Percentiles rank a stretch among this genome's conserved stretches.
Conservation (phyloP, 2,329 filamentous ascomycete genomes). For the Leptographium radiaticola region DNA sequence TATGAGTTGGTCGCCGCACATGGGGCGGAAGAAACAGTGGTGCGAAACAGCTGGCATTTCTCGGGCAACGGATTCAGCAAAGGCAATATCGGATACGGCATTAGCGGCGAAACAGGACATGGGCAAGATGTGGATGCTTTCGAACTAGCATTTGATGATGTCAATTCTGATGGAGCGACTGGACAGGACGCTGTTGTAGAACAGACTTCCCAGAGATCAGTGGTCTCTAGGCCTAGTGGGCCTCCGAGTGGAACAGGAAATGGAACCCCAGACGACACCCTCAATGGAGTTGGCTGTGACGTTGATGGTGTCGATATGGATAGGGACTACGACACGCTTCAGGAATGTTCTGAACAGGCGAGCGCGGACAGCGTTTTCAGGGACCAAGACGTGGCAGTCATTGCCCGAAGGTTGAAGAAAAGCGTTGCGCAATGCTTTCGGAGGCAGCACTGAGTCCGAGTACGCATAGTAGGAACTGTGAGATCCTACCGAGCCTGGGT, state of each 20-base stretch:
- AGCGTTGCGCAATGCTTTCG: not conserved
- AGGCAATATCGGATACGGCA: constrained; percentile 25
- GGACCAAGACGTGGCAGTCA: not conserved
- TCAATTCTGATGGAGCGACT: constrained; percentile 42
- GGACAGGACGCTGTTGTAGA: not conserved
- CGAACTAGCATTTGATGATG: constrained; percentile 60
- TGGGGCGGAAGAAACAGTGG: too few relatives aligned
- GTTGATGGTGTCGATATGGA: not conserved
- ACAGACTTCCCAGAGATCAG: not conserved
- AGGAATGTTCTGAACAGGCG: not conserved
- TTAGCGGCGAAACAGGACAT: constrained; percentile 70
- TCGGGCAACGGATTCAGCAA: not conserved
- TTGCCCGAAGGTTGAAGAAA: not conserved
- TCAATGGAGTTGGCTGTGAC: too few relatives aligned
- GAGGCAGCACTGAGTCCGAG: not conserved
- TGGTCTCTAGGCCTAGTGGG: not conserved
- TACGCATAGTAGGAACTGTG: too few relatives aligned
- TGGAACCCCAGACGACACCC: too few relatives aligned
- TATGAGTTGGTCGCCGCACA: not conserved
- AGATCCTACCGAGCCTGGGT: not conserved
- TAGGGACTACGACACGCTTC: not conserved
- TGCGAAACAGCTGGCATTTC: not conserved
- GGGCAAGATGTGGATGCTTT: constrained; percentile 56
- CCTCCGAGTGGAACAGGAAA: too few relatives aligned
- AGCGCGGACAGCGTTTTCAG: too few relatives aligned